Base-by-base conservation (phyloP, 1,139 yeast genomes). In the Taphrina populina region DNA sequence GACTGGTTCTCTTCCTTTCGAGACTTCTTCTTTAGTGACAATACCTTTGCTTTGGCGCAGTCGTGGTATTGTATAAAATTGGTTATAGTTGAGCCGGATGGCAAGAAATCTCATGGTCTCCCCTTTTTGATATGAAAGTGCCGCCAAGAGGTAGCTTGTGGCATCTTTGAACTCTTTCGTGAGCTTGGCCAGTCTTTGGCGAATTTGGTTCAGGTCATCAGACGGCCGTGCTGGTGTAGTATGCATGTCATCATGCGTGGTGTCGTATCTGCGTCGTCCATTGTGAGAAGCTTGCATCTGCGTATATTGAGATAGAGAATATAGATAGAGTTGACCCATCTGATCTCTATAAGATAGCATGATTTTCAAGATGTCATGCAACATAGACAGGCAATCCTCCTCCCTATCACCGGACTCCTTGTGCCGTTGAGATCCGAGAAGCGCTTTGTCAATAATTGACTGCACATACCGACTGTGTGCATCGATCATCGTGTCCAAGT, bases 41-140 rank as follows among this genome's bases (percentile, higher is more conserved):
- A n/a, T n/a, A n/a, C n/a, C n/a, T 20, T 20, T 43, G 19, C 32
- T 35, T 21, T 30, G 15, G 5, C 30, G 47, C 19, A 26, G 20
- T 19, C 47, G 29, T 11, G 47, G 47, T n/a, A 43, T 43, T 13
- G 10, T 11, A 34, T 71, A 71, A 57, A 65, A 70, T 36, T 66
- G 70, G 58, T 71, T 71, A 52, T 69, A 71, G 56, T 71, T 70
- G 41, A 71, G 63, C 30, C 74, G 65, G 5, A 69, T 69, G 1
- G 71, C 71, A 35, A 71, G 59, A 46, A 71, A 69, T 52, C 70
- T 59, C 69, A 71, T 69, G 55, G 71, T 73, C 29, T 64, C 61
- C 45, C 70, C 71, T 20, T 63, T 64, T 47, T 68, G 68, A 15
- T 62, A 56, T 11, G 67, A 62, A 37, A 70, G 63, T 21, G 65